phyloP scores from a whole-genome alignment of 768 basidiomycete species.

The Boletellus emodensis region DNA sequence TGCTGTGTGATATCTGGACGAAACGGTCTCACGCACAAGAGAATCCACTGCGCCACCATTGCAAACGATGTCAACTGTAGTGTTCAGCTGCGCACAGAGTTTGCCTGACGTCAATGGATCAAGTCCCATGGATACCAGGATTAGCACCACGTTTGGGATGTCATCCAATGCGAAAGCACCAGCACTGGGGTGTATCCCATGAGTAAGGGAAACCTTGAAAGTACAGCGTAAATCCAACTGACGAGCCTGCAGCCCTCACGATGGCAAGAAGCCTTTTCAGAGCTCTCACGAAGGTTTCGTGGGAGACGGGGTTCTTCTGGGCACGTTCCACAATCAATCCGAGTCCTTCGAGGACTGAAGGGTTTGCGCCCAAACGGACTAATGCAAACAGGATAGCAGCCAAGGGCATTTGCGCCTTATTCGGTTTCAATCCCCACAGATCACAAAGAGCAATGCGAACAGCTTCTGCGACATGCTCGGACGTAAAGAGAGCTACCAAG shows the following conservation, averaged over 20 bases:
- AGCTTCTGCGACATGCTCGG: conserved; percentile 30
- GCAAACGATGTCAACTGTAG: conserved; percentile 46
- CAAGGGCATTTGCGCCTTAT: conserved; percentile 31
- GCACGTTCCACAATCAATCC: conserved; percentile 25
- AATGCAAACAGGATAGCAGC: conserved; percentile 36
- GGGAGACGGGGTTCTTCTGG: conserved; percentile 13
- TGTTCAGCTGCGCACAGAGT: conserved; percentile 43
- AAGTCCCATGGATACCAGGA: conserved; percentile 52
- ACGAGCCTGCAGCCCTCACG: conserved; percentile 45
- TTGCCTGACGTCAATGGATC: conserved; percentile 47
- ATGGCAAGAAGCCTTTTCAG: conserved; percentile 42
- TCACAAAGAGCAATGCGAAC: conserved; percentile 34
- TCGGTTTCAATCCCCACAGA: conserved; percentile 26
- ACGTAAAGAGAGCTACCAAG: conserved; percentile 16
- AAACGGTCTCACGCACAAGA: conserved; percentile 18
- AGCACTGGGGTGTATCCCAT: conserved; percentile 25
- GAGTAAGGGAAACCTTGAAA: background rate
- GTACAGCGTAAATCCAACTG: conserved; percentile 18
- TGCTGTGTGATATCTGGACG: background rate
- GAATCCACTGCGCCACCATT: conserved; percentile 32
- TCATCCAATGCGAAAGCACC: conserved; percentile 38
- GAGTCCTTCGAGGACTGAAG: conserved; percentile 31
- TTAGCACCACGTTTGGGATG: conserved; percentile 44
- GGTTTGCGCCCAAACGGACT: conserved; percentile 43
- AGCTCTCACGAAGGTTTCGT: conserved; percentile 27